A percentile compares a stretch with the other conserved stretches of the same genome.
Conservation (phyloP, 192 early-diverging fungal species). For the Gonapodya sp. region DNA sequence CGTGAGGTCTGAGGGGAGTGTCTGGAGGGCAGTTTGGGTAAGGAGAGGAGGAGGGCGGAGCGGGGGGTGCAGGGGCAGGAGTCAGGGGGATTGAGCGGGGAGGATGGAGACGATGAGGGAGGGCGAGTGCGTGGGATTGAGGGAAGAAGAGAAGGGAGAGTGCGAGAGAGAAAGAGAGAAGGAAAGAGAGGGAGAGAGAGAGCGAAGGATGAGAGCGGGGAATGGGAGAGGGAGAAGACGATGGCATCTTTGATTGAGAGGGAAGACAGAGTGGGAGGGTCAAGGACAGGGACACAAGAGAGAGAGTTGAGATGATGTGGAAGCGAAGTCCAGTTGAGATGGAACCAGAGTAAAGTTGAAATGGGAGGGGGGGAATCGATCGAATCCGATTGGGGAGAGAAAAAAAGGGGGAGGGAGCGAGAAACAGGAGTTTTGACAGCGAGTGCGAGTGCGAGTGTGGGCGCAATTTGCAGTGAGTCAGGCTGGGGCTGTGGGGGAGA, state of each 20-base stretch:
- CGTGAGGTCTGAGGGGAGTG: not conserved
- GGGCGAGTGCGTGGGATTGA: not conserved
- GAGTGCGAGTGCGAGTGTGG: not conserved
- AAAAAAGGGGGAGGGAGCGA: not conserved
- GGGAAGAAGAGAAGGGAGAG: not conserved
- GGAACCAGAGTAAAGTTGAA: not conserved
- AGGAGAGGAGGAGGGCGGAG: not conserved
- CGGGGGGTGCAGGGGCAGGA: not conserved
- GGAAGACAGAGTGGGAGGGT: too few relatives aligned
- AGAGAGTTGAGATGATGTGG: not conserved
- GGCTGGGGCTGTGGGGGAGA: not conserved
- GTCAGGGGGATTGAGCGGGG: not conserved
- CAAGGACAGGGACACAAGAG: not conserved
- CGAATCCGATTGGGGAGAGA: not conserved
- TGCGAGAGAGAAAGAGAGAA: not conserved
- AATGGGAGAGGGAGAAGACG: not conserved
- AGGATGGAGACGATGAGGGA: not conserved
- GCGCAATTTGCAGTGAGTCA: not conserved
- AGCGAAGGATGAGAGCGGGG: not conserved
- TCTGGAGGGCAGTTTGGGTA: not conserved
- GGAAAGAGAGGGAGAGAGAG: not conserved
- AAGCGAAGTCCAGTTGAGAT: not conserved
- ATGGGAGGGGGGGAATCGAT: not conserved
- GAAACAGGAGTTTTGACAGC: not conserved
- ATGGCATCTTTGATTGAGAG: not conserved